Evolutionary conservation across 2,329 filamentous ascomycete species (phyloP).

Genomic region (Fusarium algeriense): DNA sequence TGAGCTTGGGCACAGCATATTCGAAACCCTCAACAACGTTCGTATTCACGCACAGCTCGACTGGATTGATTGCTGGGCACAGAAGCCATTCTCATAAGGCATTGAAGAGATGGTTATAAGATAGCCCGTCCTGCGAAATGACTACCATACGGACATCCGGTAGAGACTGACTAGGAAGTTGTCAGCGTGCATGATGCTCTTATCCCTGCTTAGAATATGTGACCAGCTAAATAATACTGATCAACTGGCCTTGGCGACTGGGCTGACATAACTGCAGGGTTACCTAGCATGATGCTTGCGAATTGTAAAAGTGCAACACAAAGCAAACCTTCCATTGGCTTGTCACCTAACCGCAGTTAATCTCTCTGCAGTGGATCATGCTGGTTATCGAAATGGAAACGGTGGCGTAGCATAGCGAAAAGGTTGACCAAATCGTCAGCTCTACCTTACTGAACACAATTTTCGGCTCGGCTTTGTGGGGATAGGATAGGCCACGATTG

Average conservation of each 20-base stretch:
- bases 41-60: conserved; percentile 51
- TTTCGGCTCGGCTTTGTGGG: not conserved
- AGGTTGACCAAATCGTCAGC: not conserved
- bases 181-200: conserved; percentile 24
- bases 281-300: conserved; percentile 32
- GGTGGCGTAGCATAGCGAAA: not conserved
- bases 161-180: conserved; percentile 21
- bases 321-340: conserved; percentile 14
- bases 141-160: conserved; percentile 10
- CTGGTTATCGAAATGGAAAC: conserved; percentile 8
- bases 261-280: conserved; percentile 22
- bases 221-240: conserved; percentile 11
- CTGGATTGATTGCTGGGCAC: conserved; percentile 56
- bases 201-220: conserved; percentile 12
- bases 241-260: conserved; percentile 1
- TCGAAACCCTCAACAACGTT: conserved; percentile 50
- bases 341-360: conserved; percentile 15
- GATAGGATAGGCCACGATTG: not conserved
- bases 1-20: conserved; percentile 48
- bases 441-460: not conserved
- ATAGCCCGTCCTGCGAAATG: conserved; percentile 2
- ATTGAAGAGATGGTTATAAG: not conserved
- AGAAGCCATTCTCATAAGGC: conserved; percentile 50
- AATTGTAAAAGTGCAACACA: conserved; percentile 14
- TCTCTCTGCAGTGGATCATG: conserved; percentile 3